Evolutionary conservation across 306 rosid species (phyloP).

Genomic region (Prunus salicina): DNA sequence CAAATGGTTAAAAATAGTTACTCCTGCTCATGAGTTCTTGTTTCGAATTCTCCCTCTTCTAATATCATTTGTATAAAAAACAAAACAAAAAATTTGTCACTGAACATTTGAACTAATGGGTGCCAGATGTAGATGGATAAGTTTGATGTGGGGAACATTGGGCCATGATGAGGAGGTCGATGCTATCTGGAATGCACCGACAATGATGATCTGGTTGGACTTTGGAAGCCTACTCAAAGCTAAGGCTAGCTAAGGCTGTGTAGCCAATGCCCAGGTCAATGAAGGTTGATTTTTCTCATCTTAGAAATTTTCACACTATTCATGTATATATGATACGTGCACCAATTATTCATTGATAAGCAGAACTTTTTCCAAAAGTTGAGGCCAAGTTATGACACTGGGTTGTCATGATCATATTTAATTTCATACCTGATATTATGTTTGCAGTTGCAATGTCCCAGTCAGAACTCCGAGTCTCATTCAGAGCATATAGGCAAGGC

Average conservation of each 20-base stretch:
- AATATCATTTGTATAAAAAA: no score
- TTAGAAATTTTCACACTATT: no score
- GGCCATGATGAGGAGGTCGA: neutral
- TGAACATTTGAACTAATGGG: neutral
- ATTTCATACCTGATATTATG: neutral
- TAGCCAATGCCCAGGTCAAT: no score
- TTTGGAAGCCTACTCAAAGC: neutral
- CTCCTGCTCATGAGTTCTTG: accelerated
- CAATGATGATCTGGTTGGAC: neutral
- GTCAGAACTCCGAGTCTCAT: neutral
- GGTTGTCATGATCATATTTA: neutral
- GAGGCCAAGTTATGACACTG: neutral
- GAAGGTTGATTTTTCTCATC: no score
- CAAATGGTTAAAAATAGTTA: no score
- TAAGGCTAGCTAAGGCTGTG: no score
- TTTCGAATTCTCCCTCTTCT: no score
- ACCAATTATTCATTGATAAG: no score
- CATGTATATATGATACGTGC: no score
- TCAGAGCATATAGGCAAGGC: neutral
- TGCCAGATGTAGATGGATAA: neutral
- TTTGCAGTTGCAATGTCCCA: neutral
- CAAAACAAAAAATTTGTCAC: neutral
- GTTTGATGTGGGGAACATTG: neutral
- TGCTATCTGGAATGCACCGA: conserved; percentile 1
- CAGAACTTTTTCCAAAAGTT: neutral